Evolutionary conservation across 2,329 filamentous ascomycete genomes (phyloP), one percentile per base, ranked within the genome.

Genomic region (Verticillium longisporum): DNA sequence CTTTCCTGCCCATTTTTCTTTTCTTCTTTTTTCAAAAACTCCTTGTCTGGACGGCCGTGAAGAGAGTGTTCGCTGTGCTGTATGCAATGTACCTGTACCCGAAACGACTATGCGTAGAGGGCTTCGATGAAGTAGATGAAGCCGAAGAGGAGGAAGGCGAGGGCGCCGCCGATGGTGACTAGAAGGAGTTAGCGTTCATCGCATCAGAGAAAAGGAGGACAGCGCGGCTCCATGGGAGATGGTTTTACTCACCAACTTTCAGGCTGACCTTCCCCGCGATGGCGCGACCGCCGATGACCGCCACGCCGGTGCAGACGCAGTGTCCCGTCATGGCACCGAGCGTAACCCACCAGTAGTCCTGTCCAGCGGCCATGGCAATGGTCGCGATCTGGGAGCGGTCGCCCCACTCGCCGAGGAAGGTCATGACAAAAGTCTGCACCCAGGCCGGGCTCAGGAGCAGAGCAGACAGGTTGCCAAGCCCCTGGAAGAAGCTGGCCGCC

Each of bases 351-450:
- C 94, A 98, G 75, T 98, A 99, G 73, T 99, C 95, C 74, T 96
- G 91, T 21, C 95, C 95, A 37, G 95, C 94, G 57, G 95, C 95
- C 95, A 99, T 99, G 60, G 95, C 95, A 71, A 99, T 96, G 0
- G 95, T 99, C 26, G 95, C 95, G 70, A 99, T 98, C 78, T 99
- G 95, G 73, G 91, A 96, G 67, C 95, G 87, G 71, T 99, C 95
- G 61, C 95, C 95, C 95, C 95, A 99, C 75, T 99, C 95, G 50
- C 95, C 95, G 34, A 99, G 78, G 77, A 99, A 99, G 2, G 95
- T 99, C 95, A 99, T 99, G 68, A 96, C 86, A 72, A 99, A 99
- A 0, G 95, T 99, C 77, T 98, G 94, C 14, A 99, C 95, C 95
- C 95, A 99, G 0, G 93, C 95, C 1, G 95, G 95, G 74, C 91